Evolutionary conservation across 441 rosid species (phyloP), one percentile per base, ranked within the genome.

Genomic region (Gossypium schwendimanii): DNA sequence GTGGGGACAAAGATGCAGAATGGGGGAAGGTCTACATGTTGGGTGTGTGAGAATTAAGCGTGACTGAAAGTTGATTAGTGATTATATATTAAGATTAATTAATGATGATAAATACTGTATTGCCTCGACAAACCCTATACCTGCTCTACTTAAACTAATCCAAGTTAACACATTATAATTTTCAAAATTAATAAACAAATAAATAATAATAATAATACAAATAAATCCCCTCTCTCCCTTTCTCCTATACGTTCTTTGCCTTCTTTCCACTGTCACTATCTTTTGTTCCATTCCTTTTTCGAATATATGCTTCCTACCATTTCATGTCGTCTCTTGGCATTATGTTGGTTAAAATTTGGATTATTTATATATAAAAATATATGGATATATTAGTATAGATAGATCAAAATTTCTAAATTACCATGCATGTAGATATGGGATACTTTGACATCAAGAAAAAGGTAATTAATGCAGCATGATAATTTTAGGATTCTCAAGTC

Each of bases 11-110:
- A 66, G 49, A 4, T 28, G 33, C 33, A 28, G 33, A 28, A 28
- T 28, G 6, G 52, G 54, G 54, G 2, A 49, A 80, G 87, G 87
- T 78, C 85, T 87, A 84, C 86, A 77, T 81, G 88, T 81, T 84
- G 84, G 86, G 84, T 28, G 33, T 4, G 17, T 28, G 7, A 44
- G 49, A 7, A 44, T 44, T 44, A 44, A 44, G 49, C 12, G 21
- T 36, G 72, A 75, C 72, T 28, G 5, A 28, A 28, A 28, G 33
- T 28, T 83, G 72, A 75, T 80, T 74, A 75, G 82, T 77, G 31
- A 78, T 81, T 74, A 59, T 54, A 68, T 31, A 23, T 67, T 28
- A 20, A 65, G 60, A 78, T 44, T 44, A 44, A 12, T 44, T 44
- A 15, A n/a, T 15, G 20, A 4, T 50, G 12, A 15, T 50, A 8